phyloP scores from a whole-genome alignment of 2,329 filamentous ascomycete species.

The Cladosporium sp. region DNA sequence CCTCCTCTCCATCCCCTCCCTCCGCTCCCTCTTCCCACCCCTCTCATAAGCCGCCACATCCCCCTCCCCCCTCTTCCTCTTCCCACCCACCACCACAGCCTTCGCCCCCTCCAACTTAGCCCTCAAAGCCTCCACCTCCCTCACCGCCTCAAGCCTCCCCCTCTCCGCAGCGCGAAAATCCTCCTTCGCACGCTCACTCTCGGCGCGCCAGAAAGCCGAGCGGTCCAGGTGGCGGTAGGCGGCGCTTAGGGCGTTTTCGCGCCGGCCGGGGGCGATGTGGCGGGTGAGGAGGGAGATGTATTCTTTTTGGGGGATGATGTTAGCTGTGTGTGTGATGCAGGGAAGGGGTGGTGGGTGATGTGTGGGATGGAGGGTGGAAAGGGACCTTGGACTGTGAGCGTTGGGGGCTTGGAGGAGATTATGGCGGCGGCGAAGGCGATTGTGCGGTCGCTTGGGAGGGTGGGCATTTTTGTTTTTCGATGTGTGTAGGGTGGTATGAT shows the following conservation, averaged over 20 bases:
- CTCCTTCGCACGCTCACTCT: conserved; percentile 23
- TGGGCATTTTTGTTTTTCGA: background rate
- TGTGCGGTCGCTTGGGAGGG: conserved; percentile 14
- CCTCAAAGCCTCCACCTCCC: conserved; percentile 23
- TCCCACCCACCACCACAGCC: conserved; percentile 17
- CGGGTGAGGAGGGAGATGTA: conserved; percentile 31
- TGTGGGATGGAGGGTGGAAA: background rate
- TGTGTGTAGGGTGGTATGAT: too few species aligned
- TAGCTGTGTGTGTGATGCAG: background rate
- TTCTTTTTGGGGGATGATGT: conserved; percentile 18
- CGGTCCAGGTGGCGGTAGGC: conserved; percentile 35
- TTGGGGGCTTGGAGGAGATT: conserved; percentile 35
- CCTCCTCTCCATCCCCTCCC: conserved; percentile 14
- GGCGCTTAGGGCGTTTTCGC: conserved; percentile 22
- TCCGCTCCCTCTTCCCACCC: conserved; percentile 22
- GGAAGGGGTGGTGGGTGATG: background rate
- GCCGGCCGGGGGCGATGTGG: conserved; percentile 28
- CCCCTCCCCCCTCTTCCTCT: conserved; percentile 26
- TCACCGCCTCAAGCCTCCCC: conserved; percentile 19
- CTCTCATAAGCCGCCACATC: conserved; percentile 23
- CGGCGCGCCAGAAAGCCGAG: conserved; percentile 35
- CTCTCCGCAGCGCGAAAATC: conserved; percentile 17
- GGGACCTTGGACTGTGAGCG: conserved; percentile 27
- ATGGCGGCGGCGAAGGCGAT: conserved; percentile 26
- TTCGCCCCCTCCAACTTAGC: conserved; percentile 16